Evolutionary conservation across 2,329 filamentous ascomycete genomes (phyloP).

Genomic region (Exophiala aquamarina): DNA sequence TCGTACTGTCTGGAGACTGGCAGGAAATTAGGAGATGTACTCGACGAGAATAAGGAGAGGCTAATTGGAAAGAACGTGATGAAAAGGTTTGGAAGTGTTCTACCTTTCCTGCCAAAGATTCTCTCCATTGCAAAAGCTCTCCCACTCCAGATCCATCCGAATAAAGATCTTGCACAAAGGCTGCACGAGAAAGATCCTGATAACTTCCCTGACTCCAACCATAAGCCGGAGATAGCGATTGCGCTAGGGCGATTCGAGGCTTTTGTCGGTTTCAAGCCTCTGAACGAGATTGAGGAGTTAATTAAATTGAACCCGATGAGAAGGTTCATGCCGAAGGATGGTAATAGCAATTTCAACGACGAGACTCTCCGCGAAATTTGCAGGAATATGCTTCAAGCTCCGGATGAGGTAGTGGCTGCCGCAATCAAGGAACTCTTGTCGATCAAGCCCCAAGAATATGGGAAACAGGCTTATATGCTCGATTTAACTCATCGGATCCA

Average conservation of each 20-base stretch:
- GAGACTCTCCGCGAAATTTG: slow-evolving; percentile 59
- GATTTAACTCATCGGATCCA: slow-evolving; percentile 65
- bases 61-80: slow-evolving; percentile 64
- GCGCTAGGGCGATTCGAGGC: slow-evolving; percentile 71
- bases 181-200: slow-evolving; percentile 65
- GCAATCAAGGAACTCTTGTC: no score
- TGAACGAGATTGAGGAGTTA: slow-evolving; percentile 58
- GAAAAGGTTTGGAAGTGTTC: slow-evolving; percentile 61
- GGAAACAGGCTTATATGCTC: slow-evolving; percentile 57
- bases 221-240: slow-evolving; percentile 78
- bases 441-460: slow-evolving; percentile 55
- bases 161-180: slow-evolving; percentile 64
- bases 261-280: slow-evolving; percentile 72
- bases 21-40: slow-evolving; percentile 63
- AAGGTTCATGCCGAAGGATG: slow-evolving; percentile 48
- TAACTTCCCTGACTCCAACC: slow-evolving; percentile 70
- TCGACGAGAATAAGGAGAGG: slow-evolving; percentile 61
- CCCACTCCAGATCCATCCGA: slow-evolving; percentile 72
- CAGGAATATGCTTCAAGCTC: slow-evolving; percentile 54
- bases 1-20: slow-evolving; percentile 63
- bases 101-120: slow-evolving; percentile 75
- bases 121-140: slow-evolving; percentile 74
- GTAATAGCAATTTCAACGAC: slow-evolving; percentile 52
- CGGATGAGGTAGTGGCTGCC: slow-evolving; percentile 56
- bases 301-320: slow-evolving; percentile 57